Evolutionary conservation across 2,329 filamentous ascomycete species (phyloP).

Genomic region (Beauveria bassiana): DNA sequence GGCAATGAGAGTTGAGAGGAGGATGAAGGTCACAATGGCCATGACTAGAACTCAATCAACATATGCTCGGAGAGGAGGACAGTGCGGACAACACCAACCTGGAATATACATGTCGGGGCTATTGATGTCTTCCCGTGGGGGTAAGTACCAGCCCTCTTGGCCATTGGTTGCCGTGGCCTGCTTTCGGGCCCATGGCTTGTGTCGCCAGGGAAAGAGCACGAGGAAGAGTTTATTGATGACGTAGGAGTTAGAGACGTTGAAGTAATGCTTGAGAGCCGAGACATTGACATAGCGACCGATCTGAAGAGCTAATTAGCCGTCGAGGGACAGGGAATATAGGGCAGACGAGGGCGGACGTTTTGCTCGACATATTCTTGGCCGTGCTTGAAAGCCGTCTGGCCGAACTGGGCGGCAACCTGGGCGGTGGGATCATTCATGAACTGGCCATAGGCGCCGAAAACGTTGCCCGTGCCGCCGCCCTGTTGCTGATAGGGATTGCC

Average conservation of each 20-base stretch:
- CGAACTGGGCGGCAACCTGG: conserved; percentile 90
- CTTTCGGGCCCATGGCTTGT: conserved; percentile 94
- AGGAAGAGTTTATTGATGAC: conserved; percentile 88
- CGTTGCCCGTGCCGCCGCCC: conserved; percentile 42
- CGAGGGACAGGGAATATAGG: not conserved
- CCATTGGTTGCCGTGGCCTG: conserved; percentile 64
- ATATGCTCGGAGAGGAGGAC: not conserved
- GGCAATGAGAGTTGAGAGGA: conserved; percentile 83
- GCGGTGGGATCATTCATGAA: conserved; percentile 96
- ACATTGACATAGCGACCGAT: conserved; percentile 76
- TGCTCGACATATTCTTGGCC: conserved; percentile 93
- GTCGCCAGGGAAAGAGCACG: conserved; percentile 94
- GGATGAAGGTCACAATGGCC: conserved; percentile 95
- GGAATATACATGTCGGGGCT: conserved; percentile 99
- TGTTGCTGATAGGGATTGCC: conserved; percentile 69
- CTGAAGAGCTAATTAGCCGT: not conserved
- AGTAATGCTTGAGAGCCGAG: conserved; percentile 93
- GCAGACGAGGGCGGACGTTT: conserved; percentile 56
- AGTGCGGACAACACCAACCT: conserved; percentile 25
- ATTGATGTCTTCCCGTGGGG: conserved; percentile 91
- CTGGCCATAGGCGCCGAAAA: conserved; percentile 70
- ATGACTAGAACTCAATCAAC: conserved; percentile 52
- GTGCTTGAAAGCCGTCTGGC: conserved; percentile 82
- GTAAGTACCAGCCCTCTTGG: conserved; percentile 72
- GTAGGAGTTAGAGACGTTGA: conserved; percentile 97